Evolutionary conservation across 768 basidiomycete species (phyloP).

Genomic region (Galerina sulciceps): DNA sequence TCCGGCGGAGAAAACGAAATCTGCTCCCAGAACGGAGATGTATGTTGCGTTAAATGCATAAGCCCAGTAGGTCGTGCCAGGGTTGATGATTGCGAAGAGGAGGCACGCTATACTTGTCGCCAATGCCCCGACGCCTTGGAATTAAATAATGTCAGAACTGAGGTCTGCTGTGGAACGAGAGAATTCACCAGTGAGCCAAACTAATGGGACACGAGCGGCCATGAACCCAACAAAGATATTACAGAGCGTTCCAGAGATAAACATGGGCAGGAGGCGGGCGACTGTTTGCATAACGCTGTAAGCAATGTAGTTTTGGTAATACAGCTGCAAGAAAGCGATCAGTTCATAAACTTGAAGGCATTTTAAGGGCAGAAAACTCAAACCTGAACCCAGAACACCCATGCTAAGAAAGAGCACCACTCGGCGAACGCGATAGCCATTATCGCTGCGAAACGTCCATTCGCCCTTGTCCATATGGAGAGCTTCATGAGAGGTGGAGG

Average conservation of each 20-base stretch:
- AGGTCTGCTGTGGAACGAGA: slow-evolving; percentile 3
- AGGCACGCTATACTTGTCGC: slow-evolving; percentile 62
- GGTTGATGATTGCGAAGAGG: slow-evolving; percentile 70
- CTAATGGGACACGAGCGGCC: slow-evolving; percentile 56
- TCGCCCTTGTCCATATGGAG: slow-evolving; percentile 64
- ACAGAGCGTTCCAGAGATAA: slow-evolving; percentile 63
- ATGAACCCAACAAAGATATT: slow-evolving; percentile 69
- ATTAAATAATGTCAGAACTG: too few species aligned
- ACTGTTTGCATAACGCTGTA: slow-evolving; percentile 64
- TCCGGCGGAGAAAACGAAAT: slow-evolving; percentile 76
- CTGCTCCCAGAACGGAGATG: slow-evolving; percentile 72
- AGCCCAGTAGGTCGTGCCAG: slow-evolving; percentile 69
- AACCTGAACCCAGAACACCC: slow-evolving; percentile 44
- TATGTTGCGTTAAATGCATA: slow-evolving; percentile 73
- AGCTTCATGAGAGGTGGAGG: slow-evolving; percentile 72
- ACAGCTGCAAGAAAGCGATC: slow-evolving; percentile 46
- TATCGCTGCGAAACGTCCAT: slow-evolving; percentile 65
- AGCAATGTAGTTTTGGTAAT: slow-evolving; percentile 68
- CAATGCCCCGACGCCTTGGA: slow-evolving; percentile 48
- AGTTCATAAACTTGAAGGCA: neutral
- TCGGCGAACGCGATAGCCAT: slow-evolving; percentile 66
- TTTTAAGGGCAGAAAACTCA: slow-evolving; percentile 1
- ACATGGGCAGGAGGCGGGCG: slow-evolving; percentile 73
- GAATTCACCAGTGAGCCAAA: slow-evolving; percentile 56
- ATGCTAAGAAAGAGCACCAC: slow-evolving; percentile 61